A percentile compares a stretch with the other conserved stretches of the same genome.
Evolutionary conservation across 2,329 filamentous ascomycete genomes (phyloP).

Genomic region (Botrytis aclada): DNA sequence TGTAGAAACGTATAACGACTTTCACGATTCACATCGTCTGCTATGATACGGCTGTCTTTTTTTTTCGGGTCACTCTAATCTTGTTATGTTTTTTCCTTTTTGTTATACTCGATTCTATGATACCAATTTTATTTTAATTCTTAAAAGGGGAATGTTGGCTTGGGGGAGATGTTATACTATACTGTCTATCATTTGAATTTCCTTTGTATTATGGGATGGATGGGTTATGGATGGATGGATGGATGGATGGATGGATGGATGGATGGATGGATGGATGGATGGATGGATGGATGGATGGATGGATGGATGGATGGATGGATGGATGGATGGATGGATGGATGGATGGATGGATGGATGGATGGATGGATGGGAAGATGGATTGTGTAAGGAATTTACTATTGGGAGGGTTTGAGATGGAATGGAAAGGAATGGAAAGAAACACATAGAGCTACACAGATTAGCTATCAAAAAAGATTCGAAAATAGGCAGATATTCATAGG

Average conservation of each 20-base stretch:
- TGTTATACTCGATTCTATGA: slow-evolving; percentile 6
- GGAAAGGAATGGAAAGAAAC: neutral
- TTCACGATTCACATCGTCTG: slow-evolving; percentile 1
- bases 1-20: slow-evolving; percentile 2
- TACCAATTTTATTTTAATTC: slow-evolving; percentile 11
- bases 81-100: neutral
- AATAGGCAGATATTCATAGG: neutral
- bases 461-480: neutral
- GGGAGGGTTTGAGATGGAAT: too few species aligned
- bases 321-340: neutral
- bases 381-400: neutral
- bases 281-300: neutral
- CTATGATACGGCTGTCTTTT: neutral
- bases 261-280: neutral
- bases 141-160: neutral
- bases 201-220: neutral
- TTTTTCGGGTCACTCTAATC: neutral
- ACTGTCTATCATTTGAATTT: neutral
- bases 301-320: neutral
- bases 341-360: neutral
- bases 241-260: neutral
- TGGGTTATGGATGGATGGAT: slow-evolving; percentile 1
- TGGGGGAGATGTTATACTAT: neutral
- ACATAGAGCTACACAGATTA: neutral
- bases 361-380: neutral